These are phyloP conservation scores for Neospora caninum DNA, from an alignment of 169 alveolate species.

Conservation along the genomic window DNA sequence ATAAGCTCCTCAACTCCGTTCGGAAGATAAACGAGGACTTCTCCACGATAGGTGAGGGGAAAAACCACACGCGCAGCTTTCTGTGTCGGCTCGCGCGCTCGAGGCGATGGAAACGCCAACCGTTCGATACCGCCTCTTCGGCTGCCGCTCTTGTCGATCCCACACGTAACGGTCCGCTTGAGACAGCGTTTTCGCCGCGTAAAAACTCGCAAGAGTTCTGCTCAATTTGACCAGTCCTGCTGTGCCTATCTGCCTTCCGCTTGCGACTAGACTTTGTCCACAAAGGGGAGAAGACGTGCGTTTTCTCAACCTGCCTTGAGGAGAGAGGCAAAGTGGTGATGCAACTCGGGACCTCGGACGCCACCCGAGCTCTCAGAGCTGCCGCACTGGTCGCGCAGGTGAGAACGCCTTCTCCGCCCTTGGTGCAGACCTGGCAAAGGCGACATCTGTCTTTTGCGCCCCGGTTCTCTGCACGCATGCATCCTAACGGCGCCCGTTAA, in stretches of 20 bases:
- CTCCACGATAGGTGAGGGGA: constrained; percentile 50
- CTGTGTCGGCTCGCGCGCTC: neutral
- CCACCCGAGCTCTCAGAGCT: constrained; percentile 65
- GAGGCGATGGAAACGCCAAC: no score
- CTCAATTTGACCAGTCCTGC: no score
- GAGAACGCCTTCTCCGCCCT: neutral
- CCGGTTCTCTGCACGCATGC: neutral
- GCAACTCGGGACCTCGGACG: constrained; percentile 69
- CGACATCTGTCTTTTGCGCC: neutral
- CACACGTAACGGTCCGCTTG: no score
- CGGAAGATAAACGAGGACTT: constrained; percentile 57
- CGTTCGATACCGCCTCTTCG: no score
- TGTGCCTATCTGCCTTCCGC: no score
- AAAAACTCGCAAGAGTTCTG: no score
- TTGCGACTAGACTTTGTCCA: constrained; percentile 47
- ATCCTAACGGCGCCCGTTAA: no score
- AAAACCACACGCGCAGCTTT: neutral
- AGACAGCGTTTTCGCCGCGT: no score
- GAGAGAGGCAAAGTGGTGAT: constrained; percentile 68
- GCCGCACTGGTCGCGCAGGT: constrained; percentile 60
- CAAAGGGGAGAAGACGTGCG: constrained; percentile 47
- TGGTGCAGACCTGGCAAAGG: neutral
- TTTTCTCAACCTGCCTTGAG: constrained; percentile 58
- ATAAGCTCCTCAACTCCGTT: constrained; percentile 48
- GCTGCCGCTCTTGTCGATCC: no score